These are phyloP conservation scores for Lentinula aciculospora DNA, from an alignment of 768 basidiomycete species.

Conservation along the genomic window DNA sequence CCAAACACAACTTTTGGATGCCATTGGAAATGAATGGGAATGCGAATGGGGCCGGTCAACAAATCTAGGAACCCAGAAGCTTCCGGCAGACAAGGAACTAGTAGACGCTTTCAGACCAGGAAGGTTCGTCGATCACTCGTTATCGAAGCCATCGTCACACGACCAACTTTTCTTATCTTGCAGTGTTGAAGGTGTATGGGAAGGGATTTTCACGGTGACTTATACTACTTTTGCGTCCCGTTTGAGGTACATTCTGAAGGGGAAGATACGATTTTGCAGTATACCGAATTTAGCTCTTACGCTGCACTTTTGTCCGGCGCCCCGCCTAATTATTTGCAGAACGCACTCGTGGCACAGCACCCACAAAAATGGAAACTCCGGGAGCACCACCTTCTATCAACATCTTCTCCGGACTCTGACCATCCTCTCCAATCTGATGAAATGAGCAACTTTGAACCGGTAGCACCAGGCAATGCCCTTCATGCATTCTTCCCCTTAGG, in stretches of 20 bases:
- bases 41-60: slow-evolving; percentile 63
- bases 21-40: slow-evolving; percentile 55
- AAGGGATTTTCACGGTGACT: slow-evolving; percentile 66
- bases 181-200: slow-evolving; percentile 75
- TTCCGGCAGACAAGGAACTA: slow-evolving; percentile 20
- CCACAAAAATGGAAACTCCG: slow-evolving; percentile 86
- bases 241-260: not conserved
- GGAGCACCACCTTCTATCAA: slow-evolving; percentile 56
- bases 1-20: slow-evolving; percentile 10
- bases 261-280: slow-evolving; percentile 33
- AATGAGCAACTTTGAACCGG: not conserved
- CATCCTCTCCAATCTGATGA: not conserved
- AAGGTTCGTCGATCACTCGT: slow-evolving; percentile 28
- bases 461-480: slow-evolving; percentile 57
- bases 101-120: slow-evolving; percentile 53
- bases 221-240: not conserved
- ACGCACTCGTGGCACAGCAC: slow-evolving; percentile 75
- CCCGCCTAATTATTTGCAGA: slow-evolving; percentile 59
- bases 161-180: slow-evolving; percentile 5
- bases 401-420: not conserved
- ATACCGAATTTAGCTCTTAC: slow-evolving; percentile 82
- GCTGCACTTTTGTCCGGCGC: slow-evolving; percentile 69
- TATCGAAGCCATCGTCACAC: not conserved
- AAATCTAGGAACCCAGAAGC: slow-evolving; percentile 20
- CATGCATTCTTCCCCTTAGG: slow-evolving; percentile 56